These are phyloP conservation scores for Kalmanozyma brasiliensis DNA, from an alignment of 1,284 basidiomycete genomes.

Conservation along the genomic window DNA sequence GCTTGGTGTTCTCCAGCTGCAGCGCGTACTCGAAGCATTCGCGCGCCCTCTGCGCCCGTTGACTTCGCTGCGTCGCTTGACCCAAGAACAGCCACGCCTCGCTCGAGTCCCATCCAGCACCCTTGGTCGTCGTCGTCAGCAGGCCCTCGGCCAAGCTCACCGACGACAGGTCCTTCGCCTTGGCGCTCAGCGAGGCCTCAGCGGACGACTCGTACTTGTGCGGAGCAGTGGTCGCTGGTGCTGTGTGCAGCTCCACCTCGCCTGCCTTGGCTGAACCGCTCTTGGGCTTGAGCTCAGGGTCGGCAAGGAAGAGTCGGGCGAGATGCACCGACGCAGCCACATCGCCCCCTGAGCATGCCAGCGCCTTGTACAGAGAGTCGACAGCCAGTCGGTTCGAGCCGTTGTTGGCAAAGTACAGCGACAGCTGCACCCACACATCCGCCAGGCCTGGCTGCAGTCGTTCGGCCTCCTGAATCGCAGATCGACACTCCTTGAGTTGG, in stretches of 20 bases:
- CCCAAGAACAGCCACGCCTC: conserved; percentile 65
- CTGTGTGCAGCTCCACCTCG: neutral
- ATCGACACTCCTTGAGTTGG: conserved; percentile 87
- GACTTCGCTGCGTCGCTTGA: conserved; percentile 48
- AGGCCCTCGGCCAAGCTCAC: conserved; percentile 62
- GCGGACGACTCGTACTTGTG: conserved; percentile 29
- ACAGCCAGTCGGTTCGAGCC: conserved; percentile 47
- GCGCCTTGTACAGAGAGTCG: conserved; percentile 66
- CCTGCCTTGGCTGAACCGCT: conserved; percentile 2
- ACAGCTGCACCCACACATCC: conserved; percentile 87
- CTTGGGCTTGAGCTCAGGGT: conserved; percentile 45
- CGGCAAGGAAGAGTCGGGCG: conserved; percentile 57
- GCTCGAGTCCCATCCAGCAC: conserved; percentile 55
- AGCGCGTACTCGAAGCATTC: conserved; percentile 62
- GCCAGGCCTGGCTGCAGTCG: conserved; percentile 85
- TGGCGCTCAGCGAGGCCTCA: conserved; percentile 41
- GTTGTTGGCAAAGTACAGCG: conserved; percentile 49
- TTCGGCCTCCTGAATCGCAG: conserved; percentile 94
- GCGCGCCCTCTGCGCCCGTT: conserved; percentile 39
- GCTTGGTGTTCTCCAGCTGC: conserved; percentile 54
- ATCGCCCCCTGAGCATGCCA: conserved; percentile 56
- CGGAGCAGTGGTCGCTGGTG: conserved; percentile 3
- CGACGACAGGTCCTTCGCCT: conserved; percentile 50
- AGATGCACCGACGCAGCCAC: conserved; percentile 63
- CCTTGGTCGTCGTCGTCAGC: conserved; percentile 54